A percentile compares a stretch with the other conserved stretches of the same genome.
Conservation (phyloP, 164 flowering plant genomes). For the Nymphaea colorata region DNA sequence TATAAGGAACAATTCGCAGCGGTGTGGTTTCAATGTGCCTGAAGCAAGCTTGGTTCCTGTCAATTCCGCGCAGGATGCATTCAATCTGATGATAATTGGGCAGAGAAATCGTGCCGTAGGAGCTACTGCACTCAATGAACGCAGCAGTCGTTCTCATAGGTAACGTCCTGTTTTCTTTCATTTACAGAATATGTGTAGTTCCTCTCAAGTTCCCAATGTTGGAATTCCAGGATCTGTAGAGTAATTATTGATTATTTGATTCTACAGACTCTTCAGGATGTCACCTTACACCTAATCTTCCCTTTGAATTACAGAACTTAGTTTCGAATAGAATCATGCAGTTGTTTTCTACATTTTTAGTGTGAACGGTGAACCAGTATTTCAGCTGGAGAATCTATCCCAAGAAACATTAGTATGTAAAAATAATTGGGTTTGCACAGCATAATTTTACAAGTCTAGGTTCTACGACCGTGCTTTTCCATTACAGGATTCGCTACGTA, state of each 20-base stretch:
- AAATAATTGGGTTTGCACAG: too few relatives aligned
- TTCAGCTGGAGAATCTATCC: too few relatives aligned
- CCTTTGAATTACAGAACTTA: not conserved
- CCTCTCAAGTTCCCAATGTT: not conserved
- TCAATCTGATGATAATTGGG: constrained; percentile 73
- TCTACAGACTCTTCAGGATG: not conserved
- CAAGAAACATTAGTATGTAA: too few relatives aligned
- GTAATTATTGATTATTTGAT: not conserved
- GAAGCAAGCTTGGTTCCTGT: constrained; percentile 77
- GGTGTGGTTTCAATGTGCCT: constrained; percentile 81
- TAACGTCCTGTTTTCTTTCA: not conserved
- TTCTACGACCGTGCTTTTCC: too few relatives aligned
- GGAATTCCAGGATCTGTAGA: not conserved
- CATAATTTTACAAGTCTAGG: too few relatives aligned
- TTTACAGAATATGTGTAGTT: too few relatives aligned
- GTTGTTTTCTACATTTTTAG: not conserved
- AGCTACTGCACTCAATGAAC: constrained; percentile 82
- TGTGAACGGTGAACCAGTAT: too few relatives aligned
- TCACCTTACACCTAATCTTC: not conserved
- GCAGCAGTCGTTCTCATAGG: constrained; percentile 98
- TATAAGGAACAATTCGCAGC: constrained; percentile 65
- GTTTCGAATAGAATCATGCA: not conserved
- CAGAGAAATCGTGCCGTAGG: constrained; percentile 84
- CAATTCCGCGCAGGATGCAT: constrained; percentile 53
- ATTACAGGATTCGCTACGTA: too few relatives aligned